Evolutionary conservation across 2,329 filamentous ascomycete species (phyloP).

Genomic region (Colletotrichum lentis): DNA sequence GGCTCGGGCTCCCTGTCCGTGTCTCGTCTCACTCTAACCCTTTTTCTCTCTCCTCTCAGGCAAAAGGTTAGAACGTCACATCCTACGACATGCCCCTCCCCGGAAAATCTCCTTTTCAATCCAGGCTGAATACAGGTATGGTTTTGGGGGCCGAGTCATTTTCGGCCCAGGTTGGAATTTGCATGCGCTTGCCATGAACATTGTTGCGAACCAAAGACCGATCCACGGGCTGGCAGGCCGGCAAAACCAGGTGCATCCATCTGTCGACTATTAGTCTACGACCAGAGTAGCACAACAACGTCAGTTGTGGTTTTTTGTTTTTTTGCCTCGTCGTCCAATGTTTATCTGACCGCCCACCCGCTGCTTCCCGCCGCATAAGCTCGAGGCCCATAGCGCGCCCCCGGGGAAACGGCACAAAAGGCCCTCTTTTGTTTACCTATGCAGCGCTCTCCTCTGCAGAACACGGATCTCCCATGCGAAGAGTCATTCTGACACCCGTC

Average conservation of each 20-base stretch:
- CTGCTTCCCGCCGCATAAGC: conserved; percentile 16
- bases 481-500: conserved; percentile 3
- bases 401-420: conserved; percentile 30
- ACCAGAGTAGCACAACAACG: not conserved
- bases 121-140: not conserved
- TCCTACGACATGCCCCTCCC: conserved; percentile 10
- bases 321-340: conserved; percentile 18
- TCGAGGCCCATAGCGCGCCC: conserved; percentile 21
- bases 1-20: conserved; percentile 6
- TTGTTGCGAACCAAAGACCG: not conserved
- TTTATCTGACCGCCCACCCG: conserved; percentile 32
- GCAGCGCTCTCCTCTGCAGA: conserved; percentile 26
- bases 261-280: conserved; percentile 2
- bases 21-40: not conserved
- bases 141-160: conserved; percentile 29
- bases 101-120: not conserved
- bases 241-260: not conserved
- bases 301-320: not conserved
- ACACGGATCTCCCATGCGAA: conserved; percentile 32
- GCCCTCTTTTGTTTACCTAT: conserved; percentile 13
- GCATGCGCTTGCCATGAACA: not conserved
- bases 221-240: not conserved
- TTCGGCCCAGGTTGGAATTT: conserved; percentile 15
- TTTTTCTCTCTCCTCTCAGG: not conserved
- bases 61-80: conserved; percentile 12